Base-by-base conservation (phyloP, 1,139 yeast genomes). In the Pichia sp. region DNA sequence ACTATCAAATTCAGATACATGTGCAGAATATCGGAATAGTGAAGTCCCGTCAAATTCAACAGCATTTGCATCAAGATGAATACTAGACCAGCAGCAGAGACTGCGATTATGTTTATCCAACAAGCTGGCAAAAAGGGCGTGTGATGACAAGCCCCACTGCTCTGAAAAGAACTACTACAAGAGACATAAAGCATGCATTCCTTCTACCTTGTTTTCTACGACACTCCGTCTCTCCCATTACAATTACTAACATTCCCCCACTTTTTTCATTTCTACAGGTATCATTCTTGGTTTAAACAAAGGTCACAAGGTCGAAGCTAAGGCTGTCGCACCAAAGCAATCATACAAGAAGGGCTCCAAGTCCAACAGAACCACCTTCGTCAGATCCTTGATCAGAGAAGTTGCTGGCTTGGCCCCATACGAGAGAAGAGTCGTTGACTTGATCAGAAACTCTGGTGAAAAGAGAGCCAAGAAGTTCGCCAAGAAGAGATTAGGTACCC, bases 381-480 rank as follows among this genome's bases (percentile, higher is more conserved):
- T 95, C 73, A 88, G 99, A 79, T 82, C 85, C 73, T 80, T 95
- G 66, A 95, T 93, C 78, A 85, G 85, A 74, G 99, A 95, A 82
- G 98, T 95, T 71, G 82, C 96, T 66, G 99, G 99, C 74, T 85
- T 91, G 74, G 97, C 99, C 67, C 99, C 99, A 79, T 95, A 95
- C 80, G 99, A 95, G 83, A 91, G 97, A 84, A 91, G 99, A 83
- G 85, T 93, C 76, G 87, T 95, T 73, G 99, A 95, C 81, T 85
- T 95, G 81, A 84, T 95, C 87, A 93, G 99, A 85, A 95, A 95
- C 83, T 93, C 97, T 74, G 96, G 96, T 85, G 99, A 95, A 82
- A 95, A 95, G 96, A 95, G 99, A 83, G 99, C 99, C 69, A 89
- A 95, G 88, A 95, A 95, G 90, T 91, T 95, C 74, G 97, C 98